phyloP scores from a whole-genome alignment of 2,329 filamentous ascomycete genomes.

The Hortaea werneckii region DNA sequence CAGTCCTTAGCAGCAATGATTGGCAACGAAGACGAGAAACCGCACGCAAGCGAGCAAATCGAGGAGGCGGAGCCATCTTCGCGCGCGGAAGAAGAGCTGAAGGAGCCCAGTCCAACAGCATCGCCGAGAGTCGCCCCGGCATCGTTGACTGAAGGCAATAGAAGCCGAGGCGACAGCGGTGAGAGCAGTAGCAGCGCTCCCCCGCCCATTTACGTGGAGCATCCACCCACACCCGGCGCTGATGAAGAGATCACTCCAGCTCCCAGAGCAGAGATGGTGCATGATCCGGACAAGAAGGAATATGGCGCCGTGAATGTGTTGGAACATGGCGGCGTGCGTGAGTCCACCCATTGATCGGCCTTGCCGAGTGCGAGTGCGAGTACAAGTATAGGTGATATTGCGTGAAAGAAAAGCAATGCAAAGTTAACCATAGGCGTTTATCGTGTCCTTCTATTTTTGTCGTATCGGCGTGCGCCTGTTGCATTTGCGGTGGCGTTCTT shows the following conservation, averaged over 20 bases:
- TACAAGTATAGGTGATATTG: no score
- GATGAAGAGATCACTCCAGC: slow-evolving; percentile 14
- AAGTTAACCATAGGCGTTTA: no score
- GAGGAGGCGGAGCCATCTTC: slow-evolving; percentile 24
- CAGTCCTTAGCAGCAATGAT: slow-evolving; percentile 78
- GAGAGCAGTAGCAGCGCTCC: slow-evolving; percentile 16
- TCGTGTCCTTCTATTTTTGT: no score
- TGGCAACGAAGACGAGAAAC: slow-evolving; percentile 49
- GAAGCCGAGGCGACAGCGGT: slow-evolving; percentile 20
- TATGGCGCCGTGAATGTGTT: slow-evolving; percentile 12
- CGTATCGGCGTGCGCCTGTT: no score
- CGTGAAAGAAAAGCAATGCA: no score
- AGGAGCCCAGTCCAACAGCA: slow-evolving; percentile 10
- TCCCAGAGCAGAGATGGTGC: slow-evolving; percentile 3
- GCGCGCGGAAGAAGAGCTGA: slow-evolving; percentile 11
- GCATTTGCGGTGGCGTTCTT: no score
- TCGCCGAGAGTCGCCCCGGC: slow-evolving; percentile 5
- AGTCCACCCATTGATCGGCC: slow-evolving; percentile 10
- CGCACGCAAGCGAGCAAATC: slow-evolving; percentile 27
- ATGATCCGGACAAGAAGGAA: slow-evolving; percentile 13
- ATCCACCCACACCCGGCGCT: slow-evolving; percentile 2
- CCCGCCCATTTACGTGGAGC: slow-evolving; percentile 17
- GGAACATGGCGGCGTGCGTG: slow-evolving; percentile 5
- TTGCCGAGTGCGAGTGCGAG: no score
- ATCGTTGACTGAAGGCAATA: slow-evolving; percentile 8